Percentiles rank a stretch among this genome's conserved stretches.
phyloP scores from a whole-genome alignment of 495 filamentous ascomycete genomes.

The Tuber brumale region DNA sequence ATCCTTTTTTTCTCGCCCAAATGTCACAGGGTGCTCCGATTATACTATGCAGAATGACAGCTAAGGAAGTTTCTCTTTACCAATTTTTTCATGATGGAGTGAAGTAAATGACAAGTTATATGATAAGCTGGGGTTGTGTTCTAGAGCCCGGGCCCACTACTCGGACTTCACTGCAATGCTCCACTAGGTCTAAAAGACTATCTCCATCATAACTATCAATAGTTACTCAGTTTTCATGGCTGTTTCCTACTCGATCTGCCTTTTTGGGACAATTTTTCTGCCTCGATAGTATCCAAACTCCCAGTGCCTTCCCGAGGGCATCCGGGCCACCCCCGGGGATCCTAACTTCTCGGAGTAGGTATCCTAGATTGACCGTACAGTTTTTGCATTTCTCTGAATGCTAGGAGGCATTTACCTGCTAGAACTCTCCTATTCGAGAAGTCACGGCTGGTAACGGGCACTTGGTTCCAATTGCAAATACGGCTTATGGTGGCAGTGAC shows the following conservation, averaged over 20 bases:
- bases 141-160: background rate
- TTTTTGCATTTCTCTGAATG: background rate
- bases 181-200: background rate
- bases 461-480: background rate
- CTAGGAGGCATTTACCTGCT: background rate
- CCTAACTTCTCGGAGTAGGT: background rate
- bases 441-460: rapidly evolving
- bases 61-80: background rate
- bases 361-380: background rate
- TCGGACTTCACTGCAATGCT: background rate
- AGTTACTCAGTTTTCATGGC: background rate
- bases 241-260: background rate
- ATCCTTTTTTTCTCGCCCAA: background rate
- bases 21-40: background rate
- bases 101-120: background rate
- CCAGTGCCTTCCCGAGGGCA: background rate
- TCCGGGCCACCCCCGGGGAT: background rate
- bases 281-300: background rate
- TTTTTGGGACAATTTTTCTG: background rate
- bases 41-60: background rate
- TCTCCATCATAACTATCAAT: background rate
- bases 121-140: background rate
- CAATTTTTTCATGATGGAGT: background rate
- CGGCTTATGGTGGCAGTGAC: background rate
- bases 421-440: background rate